Percentiles rank a stretch among this genome's conserved stretches.
These are phyloP conservation scores for Ceratocystis ficicola DNA, from an alignment of 2,329 filamentous ascomycete species.

Conservation along the genomic window DNA sequence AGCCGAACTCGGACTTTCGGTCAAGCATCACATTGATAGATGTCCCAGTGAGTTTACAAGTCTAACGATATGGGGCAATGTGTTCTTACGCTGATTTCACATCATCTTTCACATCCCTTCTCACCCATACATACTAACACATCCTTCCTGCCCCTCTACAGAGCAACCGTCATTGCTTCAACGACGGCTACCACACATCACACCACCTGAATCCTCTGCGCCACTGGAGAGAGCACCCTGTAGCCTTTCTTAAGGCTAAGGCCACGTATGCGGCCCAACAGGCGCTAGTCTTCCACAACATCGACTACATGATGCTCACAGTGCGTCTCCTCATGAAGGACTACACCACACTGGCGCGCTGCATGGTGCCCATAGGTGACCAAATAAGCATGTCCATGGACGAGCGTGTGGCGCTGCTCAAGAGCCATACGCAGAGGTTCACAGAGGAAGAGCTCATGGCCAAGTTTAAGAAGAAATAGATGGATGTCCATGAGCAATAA, in stretches of 20 bases:
- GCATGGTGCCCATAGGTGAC: slow-evolving; percentile 60
- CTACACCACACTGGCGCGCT: slow-evolving; percentile 55
- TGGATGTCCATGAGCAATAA: too few species aligned
- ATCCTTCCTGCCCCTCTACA: slow-evolving; percentile 29
- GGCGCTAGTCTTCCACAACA: slow-evolving; percentile 67
- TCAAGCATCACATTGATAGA: slow-evolving; percentile 72
- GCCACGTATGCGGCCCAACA: slow-evolving; percentile 51
- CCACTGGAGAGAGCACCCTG: slow-evolving; percentile 71
- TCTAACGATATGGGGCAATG: too few species aligned
- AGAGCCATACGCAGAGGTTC: slow-evolving; percentile 53
- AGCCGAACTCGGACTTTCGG: slow-evolving; percentile 65
- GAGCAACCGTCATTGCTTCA: slow-evolving; percentile 74
- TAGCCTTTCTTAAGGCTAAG: slow-evolving; percentile 59
- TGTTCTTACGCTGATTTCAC: not conserved
- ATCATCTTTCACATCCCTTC: not conserved
- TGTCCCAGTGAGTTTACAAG: slow-evolving; percentile 48
- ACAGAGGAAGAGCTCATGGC: slow-evolving; percentile 49
- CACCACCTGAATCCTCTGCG: slow-evolving; percentile 67
- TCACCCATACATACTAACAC: not conserved
- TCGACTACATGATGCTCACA: slow-evolving; percentile 69
- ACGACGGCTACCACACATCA: slow-evolving; percentile 71
- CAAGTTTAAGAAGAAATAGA: slow-evolving; percentile 36
- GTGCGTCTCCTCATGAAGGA: slow-evolving; percentile 56
- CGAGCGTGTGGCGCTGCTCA: slow-evolving; percentile 51
- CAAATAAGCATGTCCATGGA: slow-evolving; percentile 55